phyloP scores from a whole-genome alignment of 192 early-diverging fungal genomes.

The Coemansia sp. region DNA sequence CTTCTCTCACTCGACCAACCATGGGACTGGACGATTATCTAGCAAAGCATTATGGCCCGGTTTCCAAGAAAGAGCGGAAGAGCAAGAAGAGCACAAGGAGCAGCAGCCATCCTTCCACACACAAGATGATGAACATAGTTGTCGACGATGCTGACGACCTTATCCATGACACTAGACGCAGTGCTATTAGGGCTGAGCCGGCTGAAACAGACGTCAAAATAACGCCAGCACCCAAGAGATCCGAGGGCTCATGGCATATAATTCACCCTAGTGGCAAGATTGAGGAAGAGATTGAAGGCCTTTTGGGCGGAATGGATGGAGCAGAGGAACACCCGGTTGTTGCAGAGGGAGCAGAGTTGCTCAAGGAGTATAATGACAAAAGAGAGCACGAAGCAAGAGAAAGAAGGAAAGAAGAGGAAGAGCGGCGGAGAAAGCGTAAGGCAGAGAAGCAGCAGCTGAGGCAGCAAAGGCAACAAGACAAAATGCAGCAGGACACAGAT shows the following conservation, averaged over 20 bases:
- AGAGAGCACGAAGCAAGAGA: slow-evolving; percentile 8
- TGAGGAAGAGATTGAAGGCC: slow-evolving; percentile 6
- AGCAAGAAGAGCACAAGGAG: slow-evolving; percentile 16
- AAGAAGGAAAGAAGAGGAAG: slow-evolving; percentile 15
- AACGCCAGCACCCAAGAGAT: slow-evolving; percentile 9
- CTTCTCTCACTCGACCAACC: background rate
- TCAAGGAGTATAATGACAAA: slow-evolving; percentile 28
- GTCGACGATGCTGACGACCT: slow-evolving; percentile 35
- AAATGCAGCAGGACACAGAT: background rate
- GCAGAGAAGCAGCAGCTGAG: slow-evolving; percentile 2
- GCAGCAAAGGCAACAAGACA: slow-evolving; percentile 2
- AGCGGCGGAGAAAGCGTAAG: slow-evolving; percentile 6
- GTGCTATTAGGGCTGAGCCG: background rate
- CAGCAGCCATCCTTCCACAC: background rate
- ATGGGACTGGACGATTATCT: slow-evolving; percentile 48
- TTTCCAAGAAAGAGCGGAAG: slow-evolving; percentile 15
- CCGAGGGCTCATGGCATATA: slow-evolving; percentile 23
- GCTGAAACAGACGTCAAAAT: background rate
- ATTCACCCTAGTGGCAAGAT: background rate
- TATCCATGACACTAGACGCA: background rate
- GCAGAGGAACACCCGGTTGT: slow-evolving; percentile 41
- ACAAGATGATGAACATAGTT: slow-evolving; percentile 18
- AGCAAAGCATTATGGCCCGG: slow-evolving; percentile 47
- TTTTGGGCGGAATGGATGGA: slow-evolving; percentile 5
- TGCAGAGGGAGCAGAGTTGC: slow-evolving; percentile 39